Conservation (phyloP, 2,329 filamentous ascomycete species). For the Phaeosphaeria sp. region DNA sequence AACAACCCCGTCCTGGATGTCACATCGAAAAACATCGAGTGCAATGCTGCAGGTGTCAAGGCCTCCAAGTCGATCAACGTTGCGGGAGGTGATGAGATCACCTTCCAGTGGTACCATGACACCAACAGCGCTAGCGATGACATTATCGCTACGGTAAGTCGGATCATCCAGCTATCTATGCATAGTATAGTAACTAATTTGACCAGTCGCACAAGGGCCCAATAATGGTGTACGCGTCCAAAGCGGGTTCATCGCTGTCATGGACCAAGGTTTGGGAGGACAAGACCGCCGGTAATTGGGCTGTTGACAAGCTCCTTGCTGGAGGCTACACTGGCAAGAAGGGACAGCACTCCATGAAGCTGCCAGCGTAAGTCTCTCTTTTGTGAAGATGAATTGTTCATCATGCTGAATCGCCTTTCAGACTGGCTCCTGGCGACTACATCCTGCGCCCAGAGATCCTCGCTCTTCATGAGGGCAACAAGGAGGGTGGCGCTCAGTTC, state of each 20-base stretch:
- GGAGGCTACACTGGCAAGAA: constrained; percentile 39
- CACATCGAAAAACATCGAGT: constrained; percentile 41
- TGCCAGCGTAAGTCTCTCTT: constrained; percentile 35
- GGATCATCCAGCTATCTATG: background rate
- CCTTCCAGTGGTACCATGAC: constrained; percentile 61
- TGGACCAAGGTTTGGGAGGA: constrained; percentile 58
- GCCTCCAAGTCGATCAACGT: constrained; percentile 55
- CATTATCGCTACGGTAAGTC: constrained; percentile 53
- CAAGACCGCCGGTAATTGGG: constrained; percentile 48
- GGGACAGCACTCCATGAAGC: constrained; percentile 51
- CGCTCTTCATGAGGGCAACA: constrained; percentile 52
- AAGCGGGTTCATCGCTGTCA: constrained; percentile 50
- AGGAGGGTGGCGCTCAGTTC: constrained; percentile 50
- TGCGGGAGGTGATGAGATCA: constrained; percentile 56
- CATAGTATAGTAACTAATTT: background rate
- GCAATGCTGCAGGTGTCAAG: constrained; percentile 43
- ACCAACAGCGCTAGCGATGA: constrained; percentile 53
- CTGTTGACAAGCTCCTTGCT: constrained; percentile 47
- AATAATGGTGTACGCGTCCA: constrained; percentile 60
- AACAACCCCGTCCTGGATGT: constrained; percentile 47
- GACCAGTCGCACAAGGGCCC: constrained; percentile 58
- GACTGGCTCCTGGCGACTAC: constrained; percentile 51
- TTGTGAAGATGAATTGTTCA: background rate
- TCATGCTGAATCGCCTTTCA: background rate
- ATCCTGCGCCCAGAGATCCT: constrained; percentile 55